Base-by-base conservation (phyloP, 495 filamentous ascomycete species). In the Trichocladium antarcticum region DNA sequence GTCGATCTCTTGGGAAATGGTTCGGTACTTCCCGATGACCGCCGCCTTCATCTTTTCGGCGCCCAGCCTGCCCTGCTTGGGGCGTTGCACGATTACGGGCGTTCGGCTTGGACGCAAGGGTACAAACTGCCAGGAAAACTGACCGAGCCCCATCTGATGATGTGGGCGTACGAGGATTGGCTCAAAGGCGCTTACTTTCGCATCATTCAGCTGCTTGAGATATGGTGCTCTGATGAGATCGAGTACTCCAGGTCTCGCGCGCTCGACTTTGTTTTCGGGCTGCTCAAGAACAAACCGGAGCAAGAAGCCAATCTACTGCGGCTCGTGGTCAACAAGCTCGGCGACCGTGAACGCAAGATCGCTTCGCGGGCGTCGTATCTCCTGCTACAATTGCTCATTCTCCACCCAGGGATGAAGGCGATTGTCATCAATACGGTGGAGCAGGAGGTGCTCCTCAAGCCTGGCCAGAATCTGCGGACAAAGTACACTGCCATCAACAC, bases 401-500 rank as follows among this genome's bases (percentile, higher is more conserved):
- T 83, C 0, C 92, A 98, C 64, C 93, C 92, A 2, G 70, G 85
- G 31, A 98, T 98, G 92, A 97, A 95, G 60, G 72, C 77, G 12
- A 79, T 89, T 17, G 82, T 97, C 53, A 82, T 95, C 57, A 80
- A 77, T 50, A 74, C 78, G 16, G 82, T 97, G 12, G 89, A 97
- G 63, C 76, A 78, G 27, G 93, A 97, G 57, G 71, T 95, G 15
- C 73, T 98, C 9, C 86, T 95, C 59, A 78, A 85, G 10, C 84
- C 90, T 0, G 84, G 87, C 6, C 92, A 97, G 60, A 89, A 76
- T 58, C 65, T 80, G 19, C 85, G 94, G 50, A 86, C 93, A 20
- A 90, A 84, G 60, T 98, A 98, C 66, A 96, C 95, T 57, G 89
- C 89, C 21, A 81, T 90, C 61, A 97, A 95, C 58, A 95, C 92